Conservation (phyloP, 306 rosid genomes). For the Pyrus bretschneideri region DNA sequence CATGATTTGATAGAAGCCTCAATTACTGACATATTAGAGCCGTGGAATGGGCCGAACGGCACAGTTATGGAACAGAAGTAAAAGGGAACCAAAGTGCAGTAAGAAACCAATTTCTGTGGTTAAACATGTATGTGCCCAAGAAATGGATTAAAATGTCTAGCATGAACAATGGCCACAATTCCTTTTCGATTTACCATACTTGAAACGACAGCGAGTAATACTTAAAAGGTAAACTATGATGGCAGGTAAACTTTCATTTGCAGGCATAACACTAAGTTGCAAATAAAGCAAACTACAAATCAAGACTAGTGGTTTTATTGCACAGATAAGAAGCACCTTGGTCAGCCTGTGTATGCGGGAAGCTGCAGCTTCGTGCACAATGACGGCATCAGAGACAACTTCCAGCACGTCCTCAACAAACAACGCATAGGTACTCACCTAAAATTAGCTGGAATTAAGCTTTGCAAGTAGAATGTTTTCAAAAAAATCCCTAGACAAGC, state of each 20-base stretch:
- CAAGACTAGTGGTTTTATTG: background rate
- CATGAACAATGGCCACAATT: background rate
- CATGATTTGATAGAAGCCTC: background rate
- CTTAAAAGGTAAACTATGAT: background rate
- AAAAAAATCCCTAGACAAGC: background rate
- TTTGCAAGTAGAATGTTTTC: background rate
- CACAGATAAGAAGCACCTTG: constrained; percentile 45
- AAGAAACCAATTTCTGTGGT: background rate
- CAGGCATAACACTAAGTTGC: background rate
- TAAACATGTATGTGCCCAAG: background rate
- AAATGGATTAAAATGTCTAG: background rate
- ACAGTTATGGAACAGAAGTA: background rate
- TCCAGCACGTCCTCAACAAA: constrained; percentile 81
- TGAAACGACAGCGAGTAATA: background rate
- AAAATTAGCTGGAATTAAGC: constrained; percentile 4
- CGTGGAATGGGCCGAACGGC: background rate
- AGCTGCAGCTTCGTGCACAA: constrained; percentile 90
- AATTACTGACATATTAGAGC: background rate
- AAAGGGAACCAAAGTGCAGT: background rate
- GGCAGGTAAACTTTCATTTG: background rate
- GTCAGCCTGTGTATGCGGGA: constrained; percentile 83
- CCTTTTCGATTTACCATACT: background rate
- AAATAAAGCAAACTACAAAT: background rate
- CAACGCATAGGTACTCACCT: constrained; percentile 94
- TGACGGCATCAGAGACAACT: constrained; percentile 69